These are phyloP conservation scores for Lentinula guzmanii DNA, from an alignment of 768 basidiomycete species.

Conservation along the genomic window DNA sequence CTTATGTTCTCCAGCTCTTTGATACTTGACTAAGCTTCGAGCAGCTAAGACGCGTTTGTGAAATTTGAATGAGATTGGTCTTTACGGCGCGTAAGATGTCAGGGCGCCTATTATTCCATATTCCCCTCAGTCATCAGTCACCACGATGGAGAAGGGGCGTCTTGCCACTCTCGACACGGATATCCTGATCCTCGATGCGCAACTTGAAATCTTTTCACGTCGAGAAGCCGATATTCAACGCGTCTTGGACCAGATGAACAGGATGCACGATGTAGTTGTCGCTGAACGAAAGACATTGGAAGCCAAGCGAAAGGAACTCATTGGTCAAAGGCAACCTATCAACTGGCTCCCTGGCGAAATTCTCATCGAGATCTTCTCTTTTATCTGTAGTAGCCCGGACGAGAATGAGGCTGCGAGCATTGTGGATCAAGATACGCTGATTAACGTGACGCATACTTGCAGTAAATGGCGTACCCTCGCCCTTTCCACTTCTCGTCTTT, in stretches of 20 bases:
- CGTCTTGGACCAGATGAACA: slow-evolving; percentile 33
- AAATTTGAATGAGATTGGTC: no score
- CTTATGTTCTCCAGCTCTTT: no score
- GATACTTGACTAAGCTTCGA: no score
- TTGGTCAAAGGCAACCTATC: slow-evolving; percentile 36
- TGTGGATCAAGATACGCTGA: slow-evolving; percentile 25
- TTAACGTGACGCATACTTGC: slow-evolving; percentile 43
- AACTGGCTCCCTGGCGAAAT: slow-evolving; percentile 48
- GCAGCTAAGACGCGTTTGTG: no score
- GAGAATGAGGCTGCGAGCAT: slow-evolving; percentile 19
- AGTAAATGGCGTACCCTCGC: slow-evolving; percentile 42
- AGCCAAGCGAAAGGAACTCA: slow-evolving; percentile 24
- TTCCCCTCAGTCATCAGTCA: no score
- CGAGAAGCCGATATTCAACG: slow-evolving; percentile 35
- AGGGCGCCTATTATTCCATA: background rate
- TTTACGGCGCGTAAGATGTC: no score
- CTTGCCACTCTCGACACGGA: slow-evolving; percentile 26
- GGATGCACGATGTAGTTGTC: slow-evolving; percentile 27
- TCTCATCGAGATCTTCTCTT: slow-evolving; percentile 35
- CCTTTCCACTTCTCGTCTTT: slow-evolving; percentile 36
- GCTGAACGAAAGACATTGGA: slow-evolving; percentile 26
- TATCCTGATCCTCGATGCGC: slow-evolving; percentile 27
- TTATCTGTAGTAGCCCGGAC: slow-evolving; percentile 16
- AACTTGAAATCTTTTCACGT: slow-evolving; percentile 27
- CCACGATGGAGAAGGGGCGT: background rate